Evolutionary conservation across 1,139 yeast species (phyloP).

Genomic region (Taiozyma sp.): DNA sequence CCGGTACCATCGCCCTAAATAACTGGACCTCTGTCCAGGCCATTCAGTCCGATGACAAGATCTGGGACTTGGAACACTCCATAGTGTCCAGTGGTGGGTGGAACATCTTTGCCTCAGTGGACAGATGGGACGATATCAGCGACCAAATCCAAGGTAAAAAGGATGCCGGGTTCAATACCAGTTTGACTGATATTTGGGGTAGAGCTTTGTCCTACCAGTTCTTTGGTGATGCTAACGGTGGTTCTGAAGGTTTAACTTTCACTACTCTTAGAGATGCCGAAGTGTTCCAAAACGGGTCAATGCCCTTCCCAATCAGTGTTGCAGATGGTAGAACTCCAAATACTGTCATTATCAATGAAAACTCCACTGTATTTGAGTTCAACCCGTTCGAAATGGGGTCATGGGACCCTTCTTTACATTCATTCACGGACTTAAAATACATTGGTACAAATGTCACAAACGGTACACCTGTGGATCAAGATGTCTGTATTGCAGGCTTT

Average conservation of each 20-base stretch:
- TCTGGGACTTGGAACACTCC: constrained; percentile 68
- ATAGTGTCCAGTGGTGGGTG: constrained; percentile 53
- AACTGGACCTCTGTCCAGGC: constrained; percentile 72
- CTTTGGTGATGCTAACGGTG: constrained; percentile 48
- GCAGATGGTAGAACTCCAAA: constrained; percentile 78
- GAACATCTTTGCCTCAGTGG: constrained; percentile 48
- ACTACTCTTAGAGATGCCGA: constrained; percentile 49
- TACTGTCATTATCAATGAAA: constrained; percentile 45
- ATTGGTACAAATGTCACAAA: constrained; percentile 61
- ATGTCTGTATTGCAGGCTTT: constrained; percentile 55
- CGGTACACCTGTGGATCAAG: constrained; percentile 42
- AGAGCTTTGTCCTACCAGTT: constrained; percentile 75
- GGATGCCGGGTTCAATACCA: constrained; percentile 71
- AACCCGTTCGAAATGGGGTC: constrained; percentile 84
- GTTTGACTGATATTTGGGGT: constrained; percentile 95
- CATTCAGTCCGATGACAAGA: constrained; percentile 40
- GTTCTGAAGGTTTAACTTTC: constrained; percentile 63
- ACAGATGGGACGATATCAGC: constrained; percentile 49
- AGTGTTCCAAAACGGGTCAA: constrained; percentile 49
- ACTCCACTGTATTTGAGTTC: constrained; percentile 73
- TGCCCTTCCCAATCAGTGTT: constrained; percentile 83
- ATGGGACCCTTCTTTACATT: constrained; percentile 73
- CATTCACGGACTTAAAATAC: constrained; percentile 65
- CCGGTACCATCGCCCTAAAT: constrained; percentile 74
- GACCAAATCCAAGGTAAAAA: constrained; percentile 53